Percentiles rank a stretch among this genome's conserved stretches.
These are phyloP conservation scores for Suillus tomentosus DNA, from an alignment of 768 basidiomycete genomes.

Conservation along the genomic window DNA sequence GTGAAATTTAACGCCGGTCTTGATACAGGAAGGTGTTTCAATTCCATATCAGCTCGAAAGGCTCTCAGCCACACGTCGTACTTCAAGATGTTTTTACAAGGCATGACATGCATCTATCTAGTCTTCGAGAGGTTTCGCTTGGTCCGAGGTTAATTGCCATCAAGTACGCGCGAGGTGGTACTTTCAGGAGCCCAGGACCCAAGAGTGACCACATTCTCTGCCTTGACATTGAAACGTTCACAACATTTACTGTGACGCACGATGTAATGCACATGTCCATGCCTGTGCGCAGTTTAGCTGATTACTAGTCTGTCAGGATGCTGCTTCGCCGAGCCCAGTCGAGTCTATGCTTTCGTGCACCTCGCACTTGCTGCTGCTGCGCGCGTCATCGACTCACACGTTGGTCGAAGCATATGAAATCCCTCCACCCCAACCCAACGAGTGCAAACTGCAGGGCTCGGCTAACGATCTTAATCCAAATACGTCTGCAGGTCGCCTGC, in stretches of 20 bases:
- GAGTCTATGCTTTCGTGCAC: slow-evolving; percentile 10
- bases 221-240: slow-evolving; percentile 4
- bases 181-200: slow-evolving; percentile 6
- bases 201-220: slow-evolving; percentile 8
- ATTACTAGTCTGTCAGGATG: background rate
- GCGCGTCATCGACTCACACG: slow-evolving; percentile 4
- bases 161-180: slow-evolving; percentile 6
- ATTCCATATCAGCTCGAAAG: background rate
- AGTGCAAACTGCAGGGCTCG: background rate
- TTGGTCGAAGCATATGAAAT: slow-evolving; percentile 9
- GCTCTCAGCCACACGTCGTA: background rate
- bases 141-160: slow-evolving; percentile 9
- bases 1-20: background rate
- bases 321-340: background rate
- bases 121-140: slow-evolving; percentile 7
- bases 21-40: slow-evolving; percentile 9
- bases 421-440: background rate
- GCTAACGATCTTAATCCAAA: background rate
- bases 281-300: background rate
- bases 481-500: background rate
- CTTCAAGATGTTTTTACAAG: slow-evolving; percentile 8
- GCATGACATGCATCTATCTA: slow-evolving; percentile 11
- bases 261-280: slow-evolving; percentile 2
- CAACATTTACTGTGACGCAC: slow-evolving; percentile 2
- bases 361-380: slow-evolving; percentile 3